Percentiles rank a stretch among this genome's conserved stretches.
These are phyloP conservation scores for Penicillium freii DNA, from an alignment of 2,329 filamentous ascomycete genomes.

Conservation along the genomic window DNA sequence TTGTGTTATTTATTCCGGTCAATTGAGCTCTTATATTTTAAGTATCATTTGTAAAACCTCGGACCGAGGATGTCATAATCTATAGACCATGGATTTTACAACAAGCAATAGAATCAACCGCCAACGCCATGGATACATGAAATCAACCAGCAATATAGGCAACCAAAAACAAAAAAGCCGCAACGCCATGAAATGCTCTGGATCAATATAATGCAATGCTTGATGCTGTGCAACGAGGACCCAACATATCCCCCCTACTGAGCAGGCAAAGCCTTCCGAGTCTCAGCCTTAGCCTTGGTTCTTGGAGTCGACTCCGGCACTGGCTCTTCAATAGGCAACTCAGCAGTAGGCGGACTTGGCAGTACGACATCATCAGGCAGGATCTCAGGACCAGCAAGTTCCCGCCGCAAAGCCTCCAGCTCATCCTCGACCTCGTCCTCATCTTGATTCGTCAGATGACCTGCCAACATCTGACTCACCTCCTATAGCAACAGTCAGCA, in stretches of 20 bases:
- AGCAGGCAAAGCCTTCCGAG: conserved; percentile 25
- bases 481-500: conserved; percentile 59
- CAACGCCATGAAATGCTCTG: conserved; percentile 30
- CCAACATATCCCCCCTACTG: conserved; percentile 17
- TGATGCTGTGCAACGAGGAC: conserved; percentile 4
- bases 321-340: conserved; percentile 18
- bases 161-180: conserved; percentile 10
- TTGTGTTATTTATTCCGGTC: neutral
- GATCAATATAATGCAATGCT: conserved; percentile 15
- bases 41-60: neutral
- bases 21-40: neutral
- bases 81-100: neutral
- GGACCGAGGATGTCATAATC: neutral
- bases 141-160: neutral
- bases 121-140: conserved; percentile 8
- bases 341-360: conserved; percentile 22
- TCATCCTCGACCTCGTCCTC: conserved; percentile 98
- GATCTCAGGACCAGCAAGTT: conserved; percentile 47
- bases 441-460: conserved; percentile 86
- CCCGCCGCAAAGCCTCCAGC: conserved; percentile 73
- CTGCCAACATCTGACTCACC: conserved; percentile 85
- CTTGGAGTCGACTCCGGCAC: conserved; percentile 29
- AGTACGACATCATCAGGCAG: conserved; percentile 42
- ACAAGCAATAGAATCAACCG: neutral
- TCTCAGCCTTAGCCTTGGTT: conserved; percentile 28